Conservation (phyloP, 1,139 yeast species). For the Taphrina sp. region DNA sequence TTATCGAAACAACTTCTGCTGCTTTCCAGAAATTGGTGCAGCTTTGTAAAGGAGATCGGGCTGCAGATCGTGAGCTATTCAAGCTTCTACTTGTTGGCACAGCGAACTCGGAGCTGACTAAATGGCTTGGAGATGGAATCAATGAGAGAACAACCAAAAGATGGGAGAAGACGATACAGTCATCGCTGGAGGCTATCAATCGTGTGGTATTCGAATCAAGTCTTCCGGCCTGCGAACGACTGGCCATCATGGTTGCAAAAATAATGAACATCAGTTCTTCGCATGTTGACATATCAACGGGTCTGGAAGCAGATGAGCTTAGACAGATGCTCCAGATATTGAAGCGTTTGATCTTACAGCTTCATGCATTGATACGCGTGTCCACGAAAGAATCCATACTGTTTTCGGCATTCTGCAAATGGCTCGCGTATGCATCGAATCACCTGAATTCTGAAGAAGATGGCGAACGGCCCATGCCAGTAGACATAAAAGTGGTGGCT, state of each 20-base stretch:
- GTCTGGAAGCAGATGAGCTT: too few relatives aligned
- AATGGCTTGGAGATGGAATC: constrained; percentile 53
- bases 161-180: constrained; percentile 54
- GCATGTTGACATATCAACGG: constrained; percentile 1
- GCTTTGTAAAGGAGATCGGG: constrained; percentile 1
- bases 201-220: constrained; percentile 51
- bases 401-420: constrained; percentile 36
- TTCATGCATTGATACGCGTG: constrained; percentile 7
- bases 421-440: constrained; percentile 37
- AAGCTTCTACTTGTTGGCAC: constrained; percentile 38
- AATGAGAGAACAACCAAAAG: constrained; percentile 57
- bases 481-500: constrained; percentile 34
- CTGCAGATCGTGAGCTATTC: constrained; percentile 28
- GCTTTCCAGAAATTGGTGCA: constrained; percentile 13
- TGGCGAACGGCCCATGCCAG: constrained; percentile 28
- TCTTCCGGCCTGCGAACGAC: constrained; percentile 58
- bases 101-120: constrained; percentile 44
- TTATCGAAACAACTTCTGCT: constrained; percentile 16
- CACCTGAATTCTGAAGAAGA: too few relatives aligned
- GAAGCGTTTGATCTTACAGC: constrained; percentile 20
- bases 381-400: constrained; percentile 34
- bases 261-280: constrained; percentile 39
- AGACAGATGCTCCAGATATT: too few relatives aligned
- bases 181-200: constrained; percentile 52
- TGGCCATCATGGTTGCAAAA: constrained; percentile 51